A percentile compares a stretch with the other conserved stretches of the same genome.
Conservation (phyloP, 2,329 filamentous ascomycete genomes). For the Neofusicoccum sp. region DNA sequence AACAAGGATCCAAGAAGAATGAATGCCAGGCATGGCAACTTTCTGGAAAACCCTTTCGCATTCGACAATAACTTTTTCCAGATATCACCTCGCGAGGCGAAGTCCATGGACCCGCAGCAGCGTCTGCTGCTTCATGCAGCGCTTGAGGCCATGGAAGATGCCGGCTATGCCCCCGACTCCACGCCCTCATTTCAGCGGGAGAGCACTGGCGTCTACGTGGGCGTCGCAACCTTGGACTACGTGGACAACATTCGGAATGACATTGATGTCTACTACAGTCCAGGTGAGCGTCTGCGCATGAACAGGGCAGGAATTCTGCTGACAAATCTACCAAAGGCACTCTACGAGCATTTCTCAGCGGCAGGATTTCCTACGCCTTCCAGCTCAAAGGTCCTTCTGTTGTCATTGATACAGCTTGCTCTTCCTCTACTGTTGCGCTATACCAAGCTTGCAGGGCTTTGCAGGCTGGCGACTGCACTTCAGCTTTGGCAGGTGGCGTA, state of each 20-base stretch:
- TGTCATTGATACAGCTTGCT: constrained; percentile 33
- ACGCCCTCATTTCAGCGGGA: constrained; percentile 28
- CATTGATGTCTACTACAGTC: constrained; percentile 11
- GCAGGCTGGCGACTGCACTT: constrained; percentile 31
- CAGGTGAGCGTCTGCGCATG: not conserved
- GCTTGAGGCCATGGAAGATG: constrained; percentile 26
- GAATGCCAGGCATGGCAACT: not conserved
- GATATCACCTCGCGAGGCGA: constrained; percentile 18
- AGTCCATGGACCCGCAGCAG: constrained; percentile 23
- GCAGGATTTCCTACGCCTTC: constrained; percentile 25
- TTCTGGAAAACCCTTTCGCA: constrained; percentile 18
- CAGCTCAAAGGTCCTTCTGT: constrained; percentile 23
- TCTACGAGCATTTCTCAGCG: constrained; percentile 23
- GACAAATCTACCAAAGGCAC: constrained; percentile 32
- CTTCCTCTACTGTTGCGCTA: constrained; percentile 29
- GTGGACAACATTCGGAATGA: constrained; percentile 30
- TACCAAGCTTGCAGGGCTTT: constrained; percentile 32
- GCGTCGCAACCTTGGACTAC: constrained; percentile 37
- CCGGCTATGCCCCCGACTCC: constrained; percentile 26
- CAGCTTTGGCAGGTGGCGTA: constrained; percentile 41
- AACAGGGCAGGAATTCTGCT: constrained; percentile 26
- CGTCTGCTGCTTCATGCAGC: constrained; percentile 18
- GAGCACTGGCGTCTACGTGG: constrained; percentile 37
- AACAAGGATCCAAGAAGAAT: not conserved
- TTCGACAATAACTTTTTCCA: constrained; percentile 16